Base-by-base conservation (phyloP, 495 filamentous ascomycete species). In the Darksidea phi region DNA sequence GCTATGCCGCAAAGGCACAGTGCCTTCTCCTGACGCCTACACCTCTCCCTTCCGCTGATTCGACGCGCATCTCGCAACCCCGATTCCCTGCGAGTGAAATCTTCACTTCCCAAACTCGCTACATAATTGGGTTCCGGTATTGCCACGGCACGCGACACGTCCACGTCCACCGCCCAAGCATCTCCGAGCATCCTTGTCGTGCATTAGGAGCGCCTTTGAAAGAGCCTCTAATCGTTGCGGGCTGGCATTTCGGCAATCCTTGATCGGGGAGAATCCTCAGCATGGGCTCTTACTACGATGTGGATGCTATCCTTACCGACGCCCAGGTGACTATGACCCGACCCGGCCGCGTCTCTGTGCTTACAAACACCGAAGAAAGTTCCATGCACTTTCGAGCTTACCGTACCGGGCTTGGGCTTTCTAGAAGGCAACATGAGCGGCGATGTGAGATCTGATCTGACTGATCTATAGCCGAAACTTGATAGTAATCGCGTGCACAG, bases 271-370 rank as follows among this genome's bases (percentile, higher is more conserved):
- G 54, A 32, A 43, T 15, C 24, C 36, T 38, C 23, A 59, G 66
- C 2, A 85, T 82, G 77, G 88, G 88, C 78, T 87, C 86, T 37
- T 98, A 98, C 79, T 97, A 97, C 79, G 88, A 95, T 72, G 87
- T 96, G 63, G 90, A 96, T 71, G 84, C 90, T 25, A 96, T 97
- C 61, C 78, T 97, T 48, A 97, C 94, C 1, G 92, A 96, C 71
- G 87, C 89, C 26, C 90, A 95, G 79, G 90, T 88, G 79, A 47
- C 46, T 23, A 34, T 38, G 56, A 7, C 54, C 36, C 20, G 36
- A 11, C 41, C 3, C 34, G 13, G 34, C 45, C 13, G 12, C 6
- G 18, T 37, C 48, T 57, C n/a, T 23, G 45, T 56, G 47, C 60
- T 65, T 7, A 67, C 38, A 28, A 45, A 21, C 43, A 15, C 1